Base-by-base conservation (phyloP, 805 yeast species). In the Saturnispora saitoi region DNA sequence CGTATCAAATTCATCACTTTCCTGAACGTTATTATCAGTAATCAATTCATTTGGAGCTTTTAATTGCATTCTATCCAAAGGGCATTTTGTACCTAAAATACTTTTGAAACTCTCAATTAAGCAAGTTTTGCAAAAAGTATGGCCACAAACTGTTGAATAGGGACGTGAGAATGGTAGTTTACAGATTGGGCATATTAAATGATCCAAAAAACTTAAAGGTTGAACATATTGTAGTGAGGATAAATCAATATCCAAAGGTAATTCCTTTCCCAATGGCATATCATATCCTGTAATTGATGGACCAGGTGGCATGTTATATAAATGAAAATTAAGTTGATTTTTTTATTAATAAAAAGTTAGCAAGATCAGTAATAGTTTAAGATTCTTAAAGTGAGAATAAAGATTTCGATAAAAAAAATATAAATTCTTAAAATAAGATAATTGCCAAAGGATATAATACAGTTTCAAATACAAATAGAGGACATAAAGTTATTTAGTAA, bases 71-170 rank as follows among this genome's bases (percentile, higher is more conserved):
- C 87, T 64, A 62, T 82, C 87, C 29, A 81, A 65, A 0, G 88
- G 88, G 60, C 88, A 81, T 42, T 60, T 60, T 46, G 53, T 61
- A 40, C 60, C 72, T 42, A 70, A 56, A 47, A 61, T 58, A 19
- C 68, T 58, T 47, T 64, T 70, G 24, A 76, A 59, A 42, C 76
- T 69, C 53, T 73, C 78, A 45, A 59, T 55, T 4, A 81, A 65
- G 56, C 88, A 81, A 10, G 64, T 67, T 48, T 69, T 68, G 61
- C 89, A 82, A 55, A 81, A 82, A 0, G 84, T 78, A 58, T 82
- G 88, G 1, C 85, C 84, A 63, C 89, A 82, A 1, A 70, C 60
- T 1, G 88, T 83, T 5, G 81, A 75, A 52, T 73, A 67, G 1
- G 89, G 88, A 32, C 70, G 70, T 7, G 78, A 69, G 52, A 82